A percentile compares a stretch with the other conserved stretches of the same genome.
Evolutionary conservation across 495 filamentous ascomycete genomes (phyloP).

Genomic region (Penicillium dipodomyicola): DNA sequence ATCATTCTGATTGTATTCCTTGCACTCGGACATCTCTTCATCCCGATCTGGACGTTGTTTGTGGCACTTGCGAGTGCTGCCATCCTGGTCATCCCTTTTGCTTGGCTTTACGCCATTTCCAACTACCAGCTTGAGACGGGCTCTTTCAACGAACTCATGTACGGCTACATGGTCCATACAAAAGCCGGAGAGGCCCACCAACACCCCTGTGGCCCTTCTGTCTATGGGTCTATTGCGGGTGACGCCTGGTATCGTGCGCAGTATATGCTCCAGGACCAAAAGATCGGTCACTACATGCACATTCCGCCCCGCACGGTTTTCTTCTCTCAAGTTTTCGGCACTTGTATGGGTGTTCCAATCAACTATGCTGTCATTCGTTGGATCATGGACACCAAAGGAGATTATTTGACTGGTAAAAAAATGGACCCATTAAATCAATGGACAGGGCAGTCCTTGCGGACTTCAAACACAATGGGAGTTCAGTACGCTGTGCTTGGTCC

Average conservation of each 20-base stretch:
- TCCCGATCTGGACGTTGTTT: conserved; percentile 57
- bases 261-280: conserved; percentile 49
- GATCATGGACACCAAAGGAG: conserved; percentile 49
- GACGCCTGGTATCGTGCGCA: conserved; percentile 54
- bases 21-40: conserved; percentile 49
- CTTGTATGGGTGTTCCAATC: conserved; percentile 42
- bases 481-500: conserved; percentile 58
- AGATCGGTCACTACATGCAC: conserved; percentile 50
- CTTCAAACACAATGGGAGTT: conserved; percentile 48
- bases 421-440: conserved; percentile 55
- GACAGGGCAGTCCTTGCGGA: conserved; percentile 50
- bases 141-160: conserved; percentile 56
- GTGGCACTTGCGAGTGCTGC: conserved; percentile 51
- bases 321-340: conserved; percentile 43
- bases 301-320: conserved; percentile 45
- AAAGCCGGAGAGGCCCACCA: conserved; percentile 39
- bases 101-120: conserved; percentile 56
- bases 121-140: conserved; percentile 54
- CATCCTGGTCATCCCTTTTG: conserved; percentile 51
- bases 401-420: conserved; percentile 50
- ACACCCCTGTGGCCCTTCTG: conserved; percentile 52
- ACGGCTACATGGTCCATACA: conserved; percentile 55
- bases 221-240: conserved; percentile 51
- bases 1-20: conserved; percentile 47
- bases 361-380: conserved; percentile 48